Evolutionary conservation across 2,329 filamentous ascomycete genomes (phyloP).

Genomic region (Cladosporium sp.): DNA sequence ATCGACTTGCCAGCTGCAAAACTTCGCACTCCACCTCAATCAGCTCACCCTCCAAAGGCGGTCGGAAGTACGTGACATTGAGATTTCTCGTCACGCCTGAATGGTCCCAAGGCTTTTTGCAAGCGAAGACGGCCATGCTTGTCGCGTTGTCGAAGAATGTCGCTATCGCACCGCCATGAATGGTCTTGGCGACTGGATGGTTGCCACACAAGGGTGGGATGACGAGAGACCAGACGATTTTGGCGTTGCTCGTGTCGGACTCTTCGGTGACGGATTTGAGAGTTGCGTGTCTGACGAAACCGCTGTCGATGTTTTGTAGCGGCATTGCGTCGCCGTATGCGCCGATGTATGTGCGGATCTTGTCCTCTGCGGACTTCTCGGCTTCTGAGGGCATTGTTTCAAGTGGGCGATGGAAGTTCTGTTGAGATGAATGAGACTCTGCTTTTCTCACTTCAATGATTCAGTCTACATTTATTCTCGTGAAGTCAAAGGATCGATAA

Average conservation of each 20-base stretch:
- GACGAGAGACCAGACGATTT: conserved; percentile 4
- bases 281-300: neutral
- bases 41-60: conserved; percentile 42
- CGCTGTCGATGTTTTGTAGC: conserved; percentile 6
- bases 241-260: conserved; percentile 8
- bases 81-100: conserved; percentile 45
- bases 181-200: conserved; percentile 18
- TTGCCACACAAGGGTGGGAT: conserved; percentile 6
- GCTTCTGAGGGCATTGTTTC: neutral
- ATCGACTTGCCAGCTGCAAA: conserved; percentile 44
- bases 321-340: neutral
- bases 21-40: conserved; percentile 47
- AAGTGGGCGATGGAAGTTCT: neutral
- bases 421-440: neutral
- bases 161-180: conserved; percentile 48
- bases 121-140: conserved; percentile 39
- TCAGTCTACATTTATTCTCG: neutral
- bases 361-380: neutral
- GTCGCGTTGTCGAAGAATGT: conserved; percentile 58
- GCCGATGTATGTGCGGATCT: neutral
- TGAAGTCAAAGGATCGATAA: neutral
- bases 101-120: conserved; percentile 42
- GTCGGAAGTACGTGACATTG: conserved; percentile 49
- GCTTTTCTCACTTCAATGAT: neutral
- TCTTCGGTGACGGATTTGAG: conserved; percentile 7